phyloP scores from a whole-genome alignment of 805 yeast species.

The Yamadazyma nakazawae region DNA sequence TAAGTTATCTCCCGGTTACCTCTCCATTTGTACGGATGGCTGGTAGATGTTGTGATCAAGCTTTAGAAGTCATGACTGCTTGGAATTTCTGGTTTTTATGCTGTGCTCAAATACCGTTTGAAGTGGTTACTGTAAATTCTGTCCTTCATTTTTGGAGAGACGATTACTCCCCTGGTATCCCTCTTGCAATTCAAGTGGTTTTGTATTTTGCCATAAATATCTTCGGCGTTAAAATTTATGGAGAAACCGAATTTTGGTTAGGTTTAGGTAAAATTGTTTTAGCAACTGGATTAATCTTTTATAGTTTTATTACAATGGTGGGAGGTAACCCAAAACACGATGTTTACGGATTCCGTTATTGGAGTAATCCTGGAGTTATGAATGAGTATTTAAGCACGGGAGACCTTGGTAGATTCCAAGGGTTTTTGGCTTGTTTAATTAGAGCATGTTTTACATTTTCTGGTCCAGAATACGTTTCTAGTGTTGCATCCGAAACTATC shows the following conservation, averaged over 20 bases:
- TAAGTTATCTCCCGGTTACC: slow-evolving; percentile 68
- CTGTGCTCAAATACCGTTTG: slow-evolving; percentile 78
- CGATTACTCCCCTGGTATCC: slow-evolving; percentile 69
- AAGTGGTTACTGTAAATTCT: slow-evolving; percentile 75
- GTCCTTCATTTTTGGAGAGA: slow-evolving; percentile 80
- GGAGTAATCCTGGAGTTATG: slow-evolving; percentile 40
- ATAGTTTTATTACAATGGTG: slow-evolving; percentile 77
- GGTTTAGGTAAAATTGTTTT: slow-evolving; percentile 63
- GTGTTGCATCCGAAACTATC: slow-evolving; percentile 80
- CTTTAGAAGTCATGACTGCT: slow-evolving; percentile 71
- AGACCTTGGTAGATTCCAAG: slow-evolving; percentile 61
- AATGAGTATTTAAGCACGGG: slow-evolving; percentile 40
- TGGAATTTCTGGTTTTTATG: slow-evolving; percentile 79
- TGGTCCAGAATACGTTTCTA: slow-evolving; percentile 83
- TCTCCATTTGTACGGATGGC: slow-evolving; percentile 77
- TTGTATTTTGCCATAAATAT: slow-evolving; percentile 63
- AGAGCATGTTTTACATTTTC: slow-evolving; percentile 78
- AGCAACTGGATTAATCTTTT: slow-evolving; percentile 71
- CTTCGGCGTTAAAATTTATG: slow-evolving; percentile 71
- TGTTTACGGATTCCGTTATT: slow-evolving; percentile 49
- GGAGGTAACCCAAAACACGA: slow-evolving; percentile 79
- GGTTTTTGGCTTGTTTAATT: slow-evolving; percentile 64
- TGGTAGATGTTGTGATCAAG: slow-evolving; percentile 72
- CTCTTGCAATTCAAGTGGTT: slow-evolving; percentile 62
- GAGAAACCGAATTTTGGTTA: slow-evolving; percentile 80